A percentile compares a stretch with the other conserved stretches of the same genome.
phyloP scores from a whole-genome alignment of 441 rosid species.

The Populus hybrid region DNA sequence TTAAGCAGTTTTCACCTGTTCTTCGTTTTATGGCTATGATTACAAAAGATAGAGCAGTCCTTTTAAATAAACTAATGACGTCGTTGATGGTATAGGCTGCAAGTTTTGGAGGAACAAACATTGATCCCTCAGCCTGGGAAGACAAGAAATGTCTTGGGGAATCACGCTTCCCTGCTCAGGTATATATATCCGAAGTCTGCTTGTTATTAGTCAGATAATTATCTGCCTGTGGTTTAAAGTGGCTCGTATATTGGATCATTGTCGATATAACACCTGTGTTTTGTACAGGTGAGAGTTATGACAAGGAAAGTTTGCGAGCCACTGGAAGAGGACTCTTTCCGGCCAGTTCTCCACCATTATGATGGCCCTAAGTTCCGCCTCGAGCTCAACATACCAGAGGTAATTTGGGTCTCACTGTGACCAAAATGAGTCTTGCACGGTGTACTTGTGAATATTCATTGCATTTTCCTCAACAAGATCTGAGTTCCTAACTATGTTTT shows the following conservation, averaged over 20 bases:
- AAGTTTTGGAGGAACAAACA: constrained; percentile 91
- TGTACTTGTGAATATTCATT: background rate
- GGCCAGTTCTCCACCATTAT: constrained; percentile 95
- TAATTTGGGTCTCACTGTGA: constrained; percentile 8
- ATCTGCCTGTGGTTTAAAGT: background rate
- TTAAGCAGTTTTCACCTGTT: background rate
- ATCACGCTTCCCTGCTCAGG: constrained; percentile 98
- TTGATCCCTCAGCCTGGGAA: constrained; percentile 87
- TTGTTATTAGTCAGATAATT: background rate
- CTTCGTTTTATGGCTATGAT: background rate
- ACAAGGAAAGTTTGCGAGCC: constrained; percentile 80
- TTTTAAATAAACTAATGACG: background rate
- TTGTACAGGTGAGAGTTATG: constrained; percentile 58
- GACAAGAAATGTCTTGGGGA: constrained; percentile 93
- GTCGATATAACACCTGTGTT: background rate
- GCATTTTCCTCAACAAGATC: background rate
- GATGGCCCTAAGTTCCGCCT: constrained; percentile 99
- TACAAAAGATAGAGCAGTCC: no score
- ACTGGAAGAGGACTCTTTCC: constrained; percentile 89
- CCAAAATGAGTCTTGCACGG: background rate
- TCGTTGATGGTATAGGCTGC: constrained; percentile 49
- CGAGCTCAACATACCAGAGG: constrained; percentile 92
- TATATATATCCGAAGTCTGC: background rate
- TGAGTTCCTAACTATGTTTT: background rate
- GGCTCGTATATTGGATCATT: background rate